Base-by-base conservation (phyloP, 768 basidiomycete species). In the Pisolithus microcarpus region DNA sequence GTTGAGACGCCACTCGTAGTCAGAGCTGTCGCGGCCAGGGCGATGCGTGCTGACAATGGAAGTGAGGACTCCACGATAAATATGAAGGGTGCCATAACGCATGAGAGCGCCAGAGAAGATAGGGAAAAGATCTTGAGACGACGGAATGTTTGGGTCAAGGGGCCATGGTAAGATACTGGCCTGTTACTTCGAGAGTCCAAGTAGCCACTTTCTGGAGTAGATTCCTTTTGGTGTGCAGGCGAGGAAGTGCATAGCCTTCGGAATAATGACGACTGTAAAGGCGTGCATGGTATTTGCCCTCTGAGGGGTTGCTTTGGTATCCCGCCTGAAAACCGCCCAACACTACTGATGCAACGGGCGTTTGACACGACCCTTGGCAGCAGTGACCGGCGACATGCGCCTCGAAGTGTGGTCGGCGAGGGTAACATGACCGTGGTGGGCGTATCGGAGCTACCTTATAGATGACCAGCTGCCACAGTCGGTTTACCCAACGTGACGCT, bases 51-150 rank as follows among this genome's bases (percentile, higher is more conserved):
- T 16, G 75, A 73, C 38, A 77, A 58, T 0, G 91, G 89, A 7
- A 93, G 75, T 21, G 77, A 77, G 5, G 89, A 85, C 53, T 92
- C 89, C 57, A 93, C 74, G 48, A 88, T 62, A 66, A 93, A 86
- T 54, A 93, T 80, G 69, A 93, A 82, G 1, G 91, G 91, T 2
- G 86, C 73, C 58, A 93, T 72, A 4, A 79, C 74, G 52, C 74
- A 68, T 9, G 87, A 84, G 45, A 90, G 75, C 2, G 75, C 75
- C 43, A 93, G 76, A 0, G 91, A 91, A 21, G 82, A 79, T 1
- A 94, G 70, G 11, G 90, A 92, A 71, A 93, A 91, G 8, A 89
- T 66, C 65, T 93, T 92, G 50, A 92, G 76, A 21, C 79, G 78
- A 50, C 81, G 78, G 71, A 89, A 91, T 1, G 90, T 87, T 40